Evolutionary conservation across 2,329 filamentous ascomycete species (phyloP), one percentile per base, ranked within the genome.

Genomic region (Capronia coronata): DNA sequence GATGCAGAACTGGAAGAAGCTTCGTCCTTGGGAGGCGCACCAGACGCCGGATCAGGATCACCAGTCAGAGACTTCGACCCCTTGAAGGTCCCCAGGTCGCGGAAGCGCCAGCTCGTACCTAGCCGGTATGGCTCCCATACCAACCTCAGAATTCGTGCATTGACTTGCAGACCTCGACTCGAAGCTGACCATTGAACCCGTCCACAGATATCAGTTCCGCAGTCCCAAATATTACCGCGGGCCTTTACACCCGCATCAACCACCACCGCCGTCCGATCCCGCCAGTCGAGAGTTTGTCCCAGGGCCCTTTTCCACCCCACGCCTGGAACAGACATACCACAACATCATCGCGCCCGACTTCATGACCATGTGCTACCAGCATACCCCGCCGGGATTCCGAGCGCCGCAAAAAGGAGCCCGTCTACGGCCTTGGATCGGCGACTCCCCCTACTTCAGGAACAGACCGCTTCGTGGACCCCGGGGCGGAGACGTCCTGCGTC

Each of bases 181-280:
- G n/a, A n/a, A n/a, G 25, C 25, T 27, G 25, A 27, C 25, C 6
- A 10, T 27, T 6, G 25, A 43, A n/a, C n/a, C n/a, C n/a, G 14
- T 50, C n/a, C 35, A 45, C 55, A 94, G 91, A 77, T 98, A 97
- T 73, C 87, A 94, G 70, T 97, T 86, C 70, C 88, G 90, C 58
- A 84, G 91, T 43, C 93, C 93, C 56, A 93, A 91, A 72, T 98
- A 90, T 77, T 83, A 95, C 69, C 87, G 91, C 63, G 93, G 93
- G 49, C 90, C 90, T 57, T 77, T 97, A 19, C 90, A 97, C 67
- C 93, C 93, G 43, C 82, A 96, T 63, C 88, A 95, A 72, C 86
- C 88, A 51, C 91, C 88, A n/a, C 78, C 82, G 32, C 79, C 83
- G 44, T 93, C 90, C 55, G 87, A 96, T 63, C 90, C 90, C 1